Base-by-base conservation (phyloP, 345 rosid species). In the Eucalyptus virginea region DNA sequence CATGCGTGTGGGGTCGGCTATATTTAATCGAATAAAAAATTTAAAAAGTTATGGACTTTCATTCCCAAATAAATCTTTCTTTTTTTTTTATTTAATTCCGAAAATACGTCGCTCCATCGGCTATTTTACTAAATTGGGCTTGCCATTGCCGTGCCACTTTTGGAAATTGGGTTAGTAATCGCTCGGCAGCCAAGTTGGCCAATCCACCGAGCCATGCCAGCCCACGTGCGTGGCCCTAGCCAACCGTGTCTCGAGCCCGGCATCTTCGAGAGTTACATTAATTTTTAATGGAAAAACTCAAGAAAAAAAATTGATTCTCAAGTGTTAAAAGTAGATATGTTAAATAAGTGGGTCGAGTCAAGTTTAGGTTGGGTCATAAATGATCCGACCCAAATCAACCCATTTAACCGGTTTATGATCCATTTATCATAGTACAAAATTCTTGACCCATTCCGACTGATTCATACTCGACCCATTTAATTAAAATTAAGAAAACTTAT, bases 361-460 rank as follows among this genome's bases (percentile, higher is more conserved):
- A 51, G 56, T 52, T 52, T 52, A 19, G 0, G 23, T 52, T 3
- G 24, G 0, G 2, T 52, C 2, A 19, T 52, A 52, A 52, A 52
- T 21, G 23, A 52, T 4, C 1, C 5, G 5, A 52, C 0, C 2
- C 0, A 52, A 52, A 52, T 52, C 2, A 21, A 21, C 0, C 0
- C 0, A 21, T 19, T 52, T 21, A 52, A 52, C 2, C 4, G 1
- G 5, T 21, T 8, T 52, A 52, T 8, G 2, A 52, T 52, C 2
- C 11, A 52, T 52, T 21, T 52, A 52, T 52, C 0, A 0, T 52
- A 8, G 58, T 19, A 1, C 1, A 21, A 8, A 21, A 0, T 52
- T 52, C 4, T 19, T 21, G 2, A 8, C 1, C 24, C 0, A 21
- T 21, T 4, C 0, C 0, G 0, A 52, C 2, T 0, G 1, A 19